phyloP scores from a whole-genome alignment of 352 stramenopile genomes.

The Nothophytophthora sp. region DNA sequence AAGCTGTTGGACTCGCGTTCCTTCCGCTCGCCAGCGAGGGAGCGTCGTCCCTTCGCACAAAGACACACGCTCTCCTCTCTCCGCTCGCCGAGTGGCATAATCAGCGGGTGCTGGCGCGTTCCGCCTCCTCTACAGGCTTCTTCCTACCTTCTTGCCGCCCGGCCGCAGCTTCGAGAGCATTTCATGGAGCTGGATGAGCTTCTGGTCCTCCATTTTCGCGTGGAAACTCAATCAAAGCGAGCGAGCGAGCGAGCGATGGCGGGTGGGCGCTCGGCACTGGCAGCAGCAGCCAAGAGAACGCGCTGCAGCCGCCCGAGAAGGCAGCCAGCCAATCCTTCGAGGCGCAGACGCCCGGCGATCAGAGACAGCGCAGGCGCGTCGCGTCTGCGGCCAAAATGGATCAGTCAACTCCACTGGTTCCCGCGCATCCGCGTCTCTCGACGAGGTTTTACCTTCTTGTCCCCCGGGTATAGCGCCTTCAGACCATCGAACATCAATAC shows the following conservation, averaged over 20 bases:
- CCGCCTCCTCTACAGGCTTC: background rate
- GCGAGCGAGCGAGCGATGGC: too few relatives aligned
- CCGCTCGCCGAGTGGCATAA: slow-evolving; percentile 1
- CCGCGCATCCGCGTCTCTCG: too few relatives aligned
- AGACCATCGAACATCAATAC: too few relatives aligned
- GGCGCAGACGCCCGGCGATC: background rate
- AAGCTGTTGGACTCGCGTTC: too few relatives aligned
- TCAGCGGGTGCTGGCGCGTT: background rate
- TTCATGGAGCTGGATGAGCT: slow-evolving; percentile 85
- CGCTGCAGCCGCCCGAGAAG: background rate
- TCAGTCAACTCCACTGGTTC: too few relatives aligned
- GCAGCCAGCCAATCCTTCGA: slow-evolving; percentile 10
- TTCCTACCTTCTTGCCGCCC: slow-evolving; percentile 70
- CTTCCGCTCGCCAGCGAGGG: too few relatives aligned
- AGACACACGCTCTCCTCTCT: slow-evolving; percentile 5
- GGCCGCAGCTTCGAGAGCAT: slow-evolving; percentile 85
- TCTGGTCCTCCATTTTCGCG: slow-evolving; percentile 74
- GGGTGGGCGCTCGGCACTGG: too few relatives aligned
- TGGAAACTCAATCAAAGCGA: slow-evolving; percentile 2
- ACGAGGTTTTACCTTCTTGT: too few relatives aligned
- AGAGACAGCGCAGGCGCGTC: background rate
- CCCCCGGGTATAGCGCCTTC: too few relatives aligned
- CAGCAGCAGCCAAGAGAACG: slow-evolving; percentile 2
- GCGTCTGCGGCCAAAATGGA: too few relatives aligned
- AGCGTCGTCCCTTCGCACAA: slow-evolving; percentile 9